phyloP scores from a whole-genome alignment of 1,139 yeast species.

The Diutina mesorugosa region DNA sequence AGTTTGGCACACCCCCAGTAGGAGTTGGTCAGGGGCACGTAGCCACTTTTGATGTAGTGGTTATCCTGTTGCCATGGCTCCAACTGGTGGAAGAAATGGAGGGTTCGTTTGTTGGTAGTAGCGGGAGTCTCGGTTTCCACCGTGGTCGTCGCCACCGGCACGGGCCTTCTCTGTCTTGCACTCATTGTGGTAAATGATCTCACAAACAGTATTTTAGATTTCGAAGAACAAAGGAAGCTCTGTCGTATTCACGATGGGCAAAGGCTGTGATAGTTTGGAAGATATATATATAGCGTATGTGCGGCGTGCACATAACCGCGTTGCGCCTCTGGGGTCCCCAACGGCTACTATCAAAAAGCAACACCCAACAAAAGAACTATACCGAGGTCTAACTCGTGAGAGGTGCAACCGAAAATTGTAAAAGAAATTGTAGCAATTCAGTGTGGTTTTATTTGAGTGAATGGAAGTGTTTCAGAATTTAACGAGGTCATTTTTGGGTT shows the following conservation, averaged over 20 bases:
- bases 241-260: neutral
- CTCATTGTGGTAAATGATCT: neutral
- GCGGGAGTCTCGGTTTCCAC: neutral
- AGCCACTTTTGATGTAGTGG: conserved; percentile 61
- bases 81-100: conserved; percentile 26
- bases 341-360: neutral
- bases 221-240: neutral
- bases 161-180: neutral
- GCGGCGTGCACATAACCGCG: neutral
- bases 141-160: neutral
- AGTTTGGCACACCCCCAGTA: conserved; percentile 38
- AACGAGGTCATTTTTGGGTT: no score
- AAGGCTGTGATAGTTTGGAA: neutral
- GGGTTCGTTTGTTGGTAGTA: conserved; percentile 3
- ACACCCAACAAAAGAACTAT: neutral
- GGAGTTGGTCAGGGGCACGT: conserved; percentile 59
- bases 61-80: conserved; percentile 86
- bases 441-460: no score
- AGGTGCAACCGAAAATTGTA: neutral
- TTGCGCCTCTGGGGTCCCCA: neutral
- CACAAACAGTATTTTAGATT: no score
- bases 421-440: no score
- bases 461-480: no score
- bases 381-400: neutral
- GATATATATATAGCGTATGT: neutral